Evolutionary conservation across 345 rosid species (phyloP).

Genomic region (Cochlearia excelsa): DNA sequence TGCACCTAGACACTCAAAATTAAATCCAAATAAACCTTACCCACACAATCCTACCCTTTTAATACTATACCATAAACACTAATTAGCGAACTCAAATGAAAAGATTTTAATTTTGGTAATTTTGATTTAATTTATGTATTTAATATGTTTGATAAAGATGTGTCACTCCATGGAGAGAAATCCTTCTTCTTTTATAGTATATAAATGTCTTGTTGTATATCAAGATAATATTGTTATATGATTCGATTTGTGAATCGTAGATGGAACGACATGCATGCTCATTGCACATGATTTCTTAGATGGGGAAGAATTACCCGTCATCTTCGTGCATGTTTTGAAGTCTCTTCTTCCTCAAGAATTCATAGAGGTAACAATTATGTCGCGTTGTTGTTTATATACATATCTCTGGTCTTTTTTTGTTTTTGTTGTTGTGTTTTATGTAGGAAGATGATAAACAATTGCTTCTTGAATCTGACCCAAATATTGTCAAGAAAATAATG

Average conservation of each 20-base stretch:
- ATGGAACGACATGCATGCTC: constrained; percentile 13
- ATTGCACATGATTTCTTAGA: constrained; percentile 7
- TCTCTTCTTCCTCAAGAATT: constrained; percentile 3
- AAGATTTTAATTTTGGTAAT: too few species aligned
- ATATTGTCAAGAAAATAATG: constrained; percentile 24
- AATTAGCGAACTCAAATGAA: too few species aligned
- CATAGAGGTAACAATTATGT: constrained; percentile 1
- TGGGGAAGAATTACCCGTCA: not conserved
- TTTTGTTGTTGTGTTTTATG: not conserved
- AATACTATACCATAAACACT: too few species aligned
- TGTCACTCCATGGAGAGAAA: too few species aligned
- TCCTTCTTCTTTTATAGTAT: too few species aligned
- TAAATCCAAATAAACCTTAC: too few species aligned
- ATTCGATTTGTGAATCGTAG: constrained; percentile 5
- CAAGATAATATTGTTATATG: not conserved
- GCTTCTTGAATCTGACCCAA: constrained; percentile 20
- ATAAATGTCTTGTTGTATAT: too few species aligned
- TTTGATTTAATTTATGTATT: too few species aligned
- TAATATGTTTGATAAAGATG: too few species aligned
- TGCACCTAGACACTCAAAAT: too few species aligned
- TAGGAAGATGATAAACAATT: constrained; percentile 23
- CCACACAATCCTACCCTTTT: too few species aligned
- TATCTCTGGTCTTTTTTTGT: too few species aligned
- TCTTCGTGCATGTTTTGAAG: not conserved
- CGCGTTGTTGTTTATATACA: not conserved